Base-by-base conservation (phyloP, 139 green algal species). In the Trebouxia sp. region DNA sequence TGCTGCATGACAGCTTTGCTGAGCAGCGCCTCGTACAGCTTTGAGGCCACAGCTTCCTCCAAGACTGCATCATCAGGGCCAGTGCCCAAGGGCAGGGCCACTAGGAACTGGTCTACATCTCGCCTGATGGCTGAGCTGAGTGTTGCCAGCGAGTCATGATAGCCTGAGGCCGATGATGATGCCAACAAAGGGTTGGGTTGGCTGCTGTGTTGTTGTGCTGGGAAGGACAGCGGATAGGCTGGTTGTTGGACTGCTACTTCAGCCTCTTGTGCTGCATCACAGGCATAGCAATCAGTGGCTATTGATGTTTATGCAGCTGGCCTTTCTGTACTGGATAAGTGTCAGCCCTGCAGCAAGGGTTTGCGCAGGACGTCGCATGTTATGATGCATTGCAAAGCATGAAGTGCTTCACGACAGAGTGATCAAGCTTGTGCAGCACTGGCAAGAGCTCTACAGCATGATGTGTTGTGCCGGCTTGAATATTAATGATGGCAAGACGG, bases 91-190 rank as follows among this genome's bases (percentile, higher is more conserved):
- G 75, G 75, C 17, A 80, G n/a, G 5, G 50, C 50, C 53, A 80
- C 50, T n/a, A 80, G 51, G 26, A 80, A 80, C n/a, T 47, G 48
- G 37, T 80, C 75, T 10, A 80, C 37, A 10, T 80, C 51, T 42
- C 72, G 38, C 53, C 43, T 15, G 11, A 80, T 47, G 3, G n/a
- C 72, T 26, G 47, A 62, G 62, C 62, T 72, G 0, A 72, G 7
- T 37, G 42, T 17, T 28, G 32, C 62, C 42, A 72, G 62, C 32
- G 62, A 28, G 14, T 72, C 62, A 8, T n/a, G 35, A 35, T 72
- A 45, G 14, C 55, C 55, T 39, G 35, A n/a, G 0, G 55, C 35
- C n/a, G 26, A 4, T 28, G 37, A 14, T 20, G 55, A n/a, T 39
- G n/a, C 14, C 20, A 1, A 14, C 8, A 66, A 4, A 39, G 1